Evolutionary conservation across 257 asterid species (phyloP).

Genomic region (Cordia subcordata): DNA sequence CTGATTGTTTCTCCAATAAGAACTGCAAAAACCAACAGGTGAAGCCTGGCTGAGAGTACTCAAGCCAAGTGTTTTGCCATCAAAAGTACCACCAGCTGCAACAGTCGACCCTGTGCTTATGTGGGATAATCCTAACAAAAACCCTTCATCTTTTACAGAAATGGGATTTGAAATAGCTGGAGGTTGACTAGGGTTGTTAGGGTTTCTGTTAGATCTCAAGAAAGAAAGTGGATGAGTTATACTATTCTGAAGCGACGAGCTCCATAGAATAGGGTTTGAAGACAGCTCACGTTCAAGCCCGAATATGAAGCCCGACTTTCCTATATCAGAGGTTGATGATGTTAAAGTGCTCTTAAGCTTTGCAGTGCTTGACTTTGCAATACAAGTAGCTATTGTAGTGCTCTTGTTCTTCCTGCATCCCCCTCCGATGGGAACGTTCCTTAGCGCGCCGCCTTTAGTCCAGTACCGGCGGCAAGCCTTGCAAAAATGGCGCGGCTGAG

Average conservation of each 20-base stretch:
- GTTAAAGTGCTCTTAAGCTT: slow-evolving; percentile 34
- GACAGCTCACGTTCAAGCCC: slow-evolving; percentile 32
- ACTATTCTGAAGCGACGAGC: slow-evolving; percentile 33
- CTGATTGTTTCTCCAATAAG: slow-evolving; percentile 35
- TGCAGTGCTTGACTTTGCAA: slow-evolving; percentile 31
- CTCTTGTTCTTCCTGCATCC: slow-evolving; percentile 76
- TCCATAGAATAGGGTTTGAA: slow-evolving; percentile 40
- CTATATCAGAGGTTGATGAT: slow-evolving; percentile 14
- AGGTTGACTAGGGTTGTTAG: slow-evolving; percentile 17
- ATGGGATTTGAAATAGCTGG: slow-evolving; percentile 5
- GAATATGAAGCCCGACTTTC: slow-evolving; percentile 27
- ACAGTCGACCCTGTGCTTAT: slow-evolving; percentile 11
- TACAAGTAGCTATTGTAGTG: slow-evolving; percentile 26
- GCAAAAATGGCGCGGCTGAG: slow-evolving; percentile 94
- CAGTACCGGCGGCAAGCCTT: slow-evolving; percentile 92
- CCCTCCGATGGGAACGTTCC: slow-evolving; percentile 87
- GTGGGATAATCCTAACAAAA: slow-evolving; percentile 21
- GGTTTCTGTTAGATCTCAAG: slow-evolving; percentile 39
- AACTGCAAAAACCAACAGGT: slow-evolving; percentile 17
- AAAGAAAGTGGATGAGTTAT: slow-evolving; percentile 53
- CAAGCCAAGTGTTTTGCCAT: slow-evolving; percentile 27
- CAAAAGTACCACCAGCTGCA: background rate
- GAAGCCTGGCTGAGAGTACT: slow-evolving; percentile 29
- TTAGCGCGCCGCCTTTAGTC: slow-evolving; percentile 88
- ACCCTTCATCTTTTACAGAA: slow-evolving; percentile 35